phyloP scores from a whole-genome alignment of 441 rosid species.

The Populus hybrid region DNA sequence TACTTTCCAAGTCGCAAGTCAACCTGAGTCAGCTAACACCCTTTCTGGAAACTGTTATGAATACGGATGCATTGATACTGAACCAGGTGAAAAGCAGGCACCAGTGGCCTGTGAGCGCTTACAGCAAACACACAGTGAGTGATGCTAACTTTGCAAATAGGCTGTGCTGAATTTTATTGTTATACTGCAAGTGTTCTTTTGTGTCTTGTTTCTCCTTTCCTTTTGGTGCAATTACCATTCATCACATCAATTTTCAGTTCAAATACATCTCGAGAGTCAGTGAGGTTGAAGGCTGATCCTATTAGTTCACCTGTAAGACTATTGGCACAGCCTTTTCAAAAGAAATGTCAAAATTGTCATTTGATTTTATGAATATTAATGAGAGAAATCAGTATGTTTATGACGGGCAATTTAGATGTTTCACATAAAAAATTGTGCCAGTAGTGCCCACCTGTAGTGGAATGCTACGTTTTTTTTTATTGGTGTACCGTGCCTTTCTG shows the following conservation, averaged over 20 bases:
- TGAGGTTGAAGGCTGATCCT: neutral
- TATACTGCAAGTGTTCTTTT: conserved; percentile 5
- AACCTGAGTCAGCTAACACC: conserved; percentile 31
- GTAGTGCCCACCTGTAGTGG: neutral
- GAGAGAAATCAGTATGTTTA: neutral
- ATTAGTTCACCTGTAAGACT: neutral
- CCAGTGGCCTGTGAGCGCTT: conserved; percentile 13
- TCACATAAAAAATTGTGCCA: neutral
- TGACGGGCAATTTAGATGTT: neutral
- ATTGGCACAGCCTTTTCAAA: neutral
- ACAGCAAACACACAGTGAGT: conserved; percentile 37
- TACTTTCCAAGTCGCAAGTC: conserved; percentile 53
- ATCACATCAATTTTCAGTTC: neutral
- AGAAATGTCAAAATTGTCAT: neutral
- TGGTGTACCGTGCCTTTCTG: neutral
- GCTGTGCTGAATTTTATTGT: conserved; percentile 2
- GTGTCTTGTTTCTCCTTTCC: neutral
- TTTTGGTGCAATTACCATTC: neutral
- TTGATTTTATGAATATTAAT: neutral
- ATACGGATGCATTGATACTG: conserved; percentile 53
- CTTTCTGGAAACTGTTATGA: conserved; percentile 29
- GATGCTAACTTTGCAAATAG: conserved; percentile 1
- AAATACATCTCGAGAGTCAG: neutral
- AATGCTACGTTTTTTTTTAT: neutral
- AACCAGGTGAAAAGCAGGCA: conserved; percentile 41